phyloP scores from a whole-genome alignment of 768 basidiomycete genomes.

The Suillus sp. region DNA sequence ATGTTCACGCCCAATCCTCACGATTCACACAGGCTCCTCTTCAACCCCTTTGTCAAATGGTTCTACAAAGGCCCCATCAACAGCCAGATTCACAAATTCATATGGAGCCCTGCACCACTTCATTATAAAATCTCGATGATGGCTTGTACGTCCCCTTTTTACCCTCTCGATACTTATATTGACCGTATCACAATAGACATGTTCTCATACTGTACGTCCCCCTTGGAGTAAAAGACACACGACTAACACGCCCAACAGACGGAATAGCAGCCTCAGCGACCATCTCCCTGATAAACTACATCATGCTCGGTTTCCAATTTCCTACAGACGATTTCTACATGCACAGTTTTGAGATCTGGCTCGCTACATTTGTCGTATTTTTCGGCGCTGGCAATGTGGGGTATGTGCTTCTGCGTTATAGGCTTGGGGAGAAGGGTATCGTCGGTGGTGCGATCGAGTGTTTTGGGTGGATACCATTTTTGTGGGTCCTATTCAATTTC shows the following conservation, averaged over 20 bases:
- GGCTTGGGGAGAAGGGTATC: constrained; percentile 49
- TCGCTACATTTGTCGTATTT: constrained; percentile 77
- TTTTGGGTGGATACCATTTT: constrained; percentile 38
- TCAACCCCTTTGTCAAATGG: constrained; percentile 83
- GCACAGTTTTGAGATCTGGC: constrained; percentile 80
- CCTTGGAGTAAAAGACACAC: background rate
- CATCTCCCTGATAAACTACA: constrained; percentile 71
- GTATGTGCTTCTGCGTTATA: constrained; percentile 72
- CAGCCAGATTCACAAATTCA: constrained; percentile 72
- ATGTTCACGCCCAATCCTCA: constrained; percentile 46
- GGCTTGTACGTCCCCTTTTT: constrained; percentile 44
- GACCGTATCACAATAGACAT: constrained; percentile 37
- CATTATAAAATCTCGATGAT: constrained; percentile 78
- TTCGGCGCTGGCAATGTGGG: constrained; percentile 73
- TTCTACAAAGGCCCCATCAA: constrained; percentile 81
- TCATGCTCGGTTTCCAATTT: constrained; percentile 72
- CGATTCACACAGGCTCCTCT: constrained; percentile 78
- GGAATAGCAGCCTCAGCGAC: constrained; percentile 70
- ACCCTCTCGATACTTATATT: constrained; percentile 2
- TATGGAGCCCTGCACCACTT: constrained; percentile 76
- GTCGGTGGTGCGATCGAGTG: constrained; percentile 30
- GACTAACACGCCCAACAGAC: constrained; percentile 19
- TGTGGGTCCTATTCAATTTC: constrained; percentile 25
- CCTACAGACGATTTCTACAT: constrained; percentile 76
- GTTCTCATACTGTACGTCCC: constrained; percentile 52